Evolutionary conservation across 2,329 filamentous ascomycete genomes (phyloP), one percentile per base, ranked within the genome.

Genomic region (Myotisia sp.): DNA sequence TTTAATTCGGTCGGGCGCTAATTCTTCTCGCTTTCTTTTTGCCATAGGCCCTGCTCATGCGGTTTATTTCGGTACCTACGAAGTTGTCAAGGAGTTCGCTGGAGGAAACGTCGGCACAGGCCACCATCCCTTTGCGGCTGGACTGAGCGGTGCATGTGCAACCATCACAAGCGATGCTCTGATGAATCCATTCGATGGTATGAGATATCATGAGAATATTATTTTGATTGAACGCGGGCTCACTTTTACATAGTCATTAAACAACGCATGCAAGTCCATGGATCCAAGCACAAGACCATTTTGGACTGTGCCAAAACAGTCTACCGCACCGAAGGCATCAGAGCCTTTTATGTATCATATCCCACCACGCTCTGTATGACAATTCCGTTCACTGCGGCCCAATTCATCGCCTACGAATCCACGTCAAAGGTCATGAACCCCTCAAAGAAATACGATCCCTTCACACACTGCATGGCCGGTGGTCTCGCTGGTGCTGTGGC

Each of bases 121-220:
- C 40, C 87, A 98, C 54, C 87, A 98, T 55, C 87, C 87, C 19
- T 64, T 95, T 36, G 90, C 90, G 59, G 86, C 87, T 52, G 84
- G 85, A 42, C 79, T 84, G 42, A 93, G 85, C 54, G 90, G 90
- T 60, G 87, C 90, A 40, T 82, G 82, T 48, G 90, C 90, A 44
- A 95, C 90, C 5, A 94, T 95, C 55, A 83, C 87, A 22, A 94
- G 86, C 56, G 90, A 98, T 65, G 90, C 90, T 36, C 74, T 98
- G 45, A 98, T 98, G 90, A 98, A 95, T 54, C 90, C 90, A 14
- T 98, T 98, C 56, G 90, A 98, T 63, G 85, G 85, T 93, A 70
- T 50, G 73, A 54, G 6, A 23, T 6, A n/a, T n/a, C 9, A 7
- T 20, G 8, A 23, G n/a, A 23, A 12, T 12, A 24, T 16, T 10